Conservation (phyloP, 192 early-diverging fungal genomes). For the Phycomyces nitens region DNA sequence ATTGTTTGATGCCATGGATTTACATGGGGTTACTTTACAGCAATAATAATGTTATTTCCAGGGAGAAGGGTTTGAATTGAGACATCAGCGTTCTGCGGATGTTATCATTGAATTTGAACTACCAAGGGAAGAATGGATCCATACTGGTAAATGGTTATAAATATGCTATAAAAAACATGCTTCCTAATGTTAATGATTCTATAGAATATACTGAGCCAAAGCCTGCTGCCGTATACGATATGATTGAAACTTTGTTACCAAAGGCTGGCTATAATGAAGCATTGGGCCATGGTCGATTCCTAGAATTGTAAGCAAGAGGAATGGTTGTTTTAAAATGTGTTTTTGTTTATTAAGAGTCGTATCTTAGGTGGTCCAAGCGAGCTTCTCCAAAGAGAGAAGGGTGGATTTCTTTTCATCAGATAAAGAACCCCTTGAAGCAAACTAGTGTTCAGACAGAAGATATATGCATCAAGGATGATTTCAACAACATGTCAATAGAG, state of each 20-base stretch:
- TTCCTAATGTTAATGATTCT: neutral
- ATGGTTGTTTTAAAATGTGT: too few relatives aligned
- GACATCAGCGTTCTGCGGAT: constrained; percentile 57
- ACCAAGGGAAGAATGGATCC: constrained; percentile 45
- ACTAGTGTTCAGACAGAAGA: neutral
- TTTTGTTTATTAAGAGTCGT: constrained; percentile 5
- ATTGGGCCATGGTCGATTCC: constrained; percentile 39
- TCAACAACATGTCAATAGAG: neutral
- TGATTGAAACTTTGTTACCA: constrained; percentile 58
- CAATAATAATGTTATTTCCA: neutral
- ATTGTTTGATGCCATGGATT: neutral
- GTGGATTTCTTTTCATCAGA: constrained; percentile 31
- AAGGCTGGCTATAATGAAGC: constrained; percentile 40
- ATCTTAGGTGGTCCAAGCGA: constrained; percentile 30
- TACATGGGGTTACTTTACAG: too few relatives aligned
- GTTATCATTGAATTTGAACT: constrained; percentile 58
- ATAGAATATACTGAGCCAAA: constrained; percentile 50
- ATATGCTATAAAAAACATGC: neutral
- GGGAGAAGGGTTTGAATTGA: constrained; percentile 55
- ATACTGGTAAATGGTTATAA: constrained; percentile 25
- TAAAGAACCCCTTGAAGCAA: neutral
- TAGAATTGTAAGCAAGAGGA: constrained; percentile 49
- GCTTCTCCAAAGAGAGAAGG: constrained; percentile 16
- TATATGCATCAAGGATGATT: neutral
- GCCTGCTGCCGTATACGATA: constrained; percentile 45